Conservation (phyloP, 768 basidiomycete species). For the Termitomyces sp. region DNA sequence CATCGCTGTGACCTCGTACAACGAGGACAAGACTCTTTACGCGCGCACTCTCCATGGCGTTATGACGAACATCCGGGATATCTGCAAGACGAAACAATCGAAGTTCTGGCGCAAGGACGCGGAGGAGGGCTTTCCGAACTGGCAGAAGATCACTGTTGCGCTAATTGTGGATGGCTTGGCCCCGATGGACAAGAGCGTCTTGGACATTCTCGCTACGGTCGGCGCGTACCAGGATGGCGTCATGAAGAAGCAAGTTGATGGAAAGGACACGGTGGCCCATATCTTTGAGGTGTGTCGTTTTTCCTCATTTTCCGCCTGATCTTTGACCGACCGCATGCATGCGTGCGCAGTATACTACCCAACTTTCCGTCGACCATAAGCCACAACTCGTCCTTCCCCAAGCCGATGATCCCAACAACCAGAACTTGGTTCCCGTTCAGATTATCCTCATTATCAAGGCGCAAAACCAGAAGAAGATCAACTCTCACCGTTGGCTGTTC, state of each 20-base stretch:
- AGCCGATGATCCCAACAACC: conserved; percentile 82
- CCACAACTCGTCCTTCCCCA: conserved; percentile 91
- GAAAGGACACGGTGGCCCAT: conserved; percentile 86
- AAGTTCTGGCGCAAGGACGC: conserved; percentile 85
- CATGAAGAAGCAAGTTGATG: conserved; percentile 90
- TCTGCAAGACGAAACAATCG: conserved; percentile 92
- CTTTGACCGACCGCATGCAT: background rate
- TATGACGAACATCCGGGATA: conserved; percentile 96
- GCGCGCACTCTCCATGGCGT: conserved; percentile 90
- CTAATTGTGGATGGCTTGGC: conserved; percentile 91
- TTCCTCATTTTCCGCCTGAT: background rate
- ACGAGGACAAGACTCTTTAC: conserved; percentile 87
- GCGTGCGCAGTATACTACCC: conserved; percentile 78
- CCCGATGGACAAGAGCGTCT: conserved; percentile 90
- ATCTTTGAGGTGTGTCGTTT: conserved; percentile 77
- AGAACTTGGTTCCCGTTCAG: conserved; percentile 90
- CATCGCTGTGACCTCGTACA: conserved; percentile 92
- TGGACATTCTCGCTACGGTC: conserved; percentile 83
- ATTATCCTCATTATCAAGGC: conserved; percentile 89
- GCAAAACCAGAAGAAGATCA: conserved; percentile 97
- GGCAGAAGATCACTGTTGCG: conserved; percentile 89
- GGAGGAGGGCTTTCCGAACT: conserved; percentile 78
- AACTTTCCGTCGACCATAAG: conserved; percentile 86
- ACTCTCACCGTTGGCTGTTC: conserved; percentile 94
- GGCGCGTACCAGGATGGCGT: conserved; percentile 93